phyloP scores from a whole-genome alignment of 2,329 filamentous ascomycete genomes.

The Hymenoscyphus repandus region DNA sequence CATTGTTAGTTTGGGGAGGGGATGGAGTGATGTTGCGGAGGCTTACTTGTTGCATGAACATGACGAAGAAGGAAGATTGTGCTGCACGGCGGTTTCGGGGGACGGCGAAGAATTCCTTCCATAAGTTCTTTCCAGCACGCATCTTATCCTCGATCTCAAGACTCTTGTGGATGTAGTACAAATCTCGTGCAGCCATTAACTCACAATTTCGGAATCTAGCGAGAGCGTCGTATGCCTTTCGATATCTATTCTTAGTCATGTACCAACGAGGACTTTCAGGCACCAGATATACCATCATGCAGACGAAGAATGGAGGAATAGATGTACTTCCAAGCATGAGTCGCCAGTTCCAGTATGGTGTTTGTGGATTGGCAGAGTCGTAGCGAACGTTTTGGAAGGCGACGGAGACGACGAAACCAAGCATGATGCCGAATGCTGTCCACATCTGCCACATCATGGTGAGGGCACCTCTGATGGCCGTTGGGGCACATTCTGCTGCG shows the following conservation, averaged over 20 bases:
- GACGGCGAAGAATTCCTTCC: conserved; percentile 55
- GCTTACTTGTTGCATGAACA: conserved; percentile 57
- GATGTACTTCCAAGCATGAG: conserved; percentile 59
- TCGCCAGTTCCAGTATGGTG: conserved; percentile 49
- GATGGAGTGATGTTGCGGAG: background rate
- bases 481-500: conserved; percentile 49
- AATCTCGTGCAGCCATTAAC: conserved; percentile 54
- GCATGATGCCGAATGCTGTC: conserved; percentile 45
- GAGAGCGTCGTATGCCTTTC: conserved; percentile 50
- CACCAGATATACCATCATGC: conserved; percentile 56
- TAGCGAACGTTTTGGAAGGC: conserved; percentile 36
- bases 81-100: conserved; percentile 66
- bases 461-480: conserved; percentile 52
- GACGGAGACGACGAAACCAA: conserved; percentile 48
- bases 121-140: background rate
- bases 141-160: conserved; percentile 31
- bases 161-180: conserved; percentile 52
- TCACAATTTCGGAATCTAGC: conserved; percentile 49
- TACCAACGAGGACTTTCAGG: conserved; percentile 59
- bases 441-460: conserved; percentile 83
- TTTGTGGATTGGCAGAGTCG: conserved; percentile 34
- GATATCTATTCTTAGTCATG: conserved; percentile 43
- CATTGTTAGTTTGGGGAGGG: background rate
- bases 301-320: conserved; percentile 51
- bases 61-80: conserved; percentile 69